Evolutionary conservation across 2,329 filamentous ascomycete genomes (phyloP).

Genomic region (Paecilomyces sp.): DNA sequence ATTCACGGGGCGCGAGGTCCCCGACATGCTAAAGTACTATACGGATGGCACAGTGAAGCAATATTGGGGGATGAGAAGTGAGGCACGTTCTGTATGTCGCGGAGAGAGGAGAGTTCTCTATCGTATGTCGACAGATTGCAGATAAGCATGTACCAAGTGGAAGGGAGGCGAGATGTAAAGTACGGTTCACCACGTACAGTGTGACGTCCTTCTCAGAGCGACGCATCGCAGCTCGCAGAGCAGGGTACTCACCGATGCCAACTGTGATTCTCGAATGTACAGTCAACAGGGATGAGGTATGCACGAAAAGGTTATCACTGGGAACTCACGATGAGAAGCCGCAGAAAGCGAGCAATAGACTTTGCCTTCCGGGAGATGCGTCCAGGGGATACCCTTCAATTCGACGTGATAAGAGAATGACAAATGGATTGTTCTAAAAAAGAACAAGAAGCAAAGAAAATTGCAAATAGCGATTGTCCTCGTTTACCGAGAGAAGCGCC

Average conservation of each 20-base stretch:
- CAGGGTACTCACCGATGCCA: background rate
- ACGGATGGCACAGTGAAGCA: background rate
- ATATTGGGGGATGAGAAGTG: background rate
- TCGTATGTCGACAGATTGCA: background rate
- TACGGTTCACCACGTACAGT: background rate
- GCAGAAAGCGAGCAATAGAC: background rate
- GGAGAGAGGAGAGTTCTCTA: background rate
- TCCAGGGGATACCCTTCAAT: background rate
- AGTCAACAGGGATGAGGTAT: background rate
- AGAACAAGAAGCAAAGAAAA: background rate
- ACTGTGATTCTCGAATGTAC: background rate
- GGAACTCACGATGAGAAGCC: background rate
- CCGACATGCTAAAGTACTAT: background rate
- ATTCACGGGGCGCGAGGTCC: background rate
- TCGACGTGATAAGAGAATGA: background rate
- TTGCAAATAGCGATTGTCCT: background rate
- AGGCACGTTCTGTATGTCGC: background rate
- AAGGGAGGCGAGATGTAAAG: background rate
- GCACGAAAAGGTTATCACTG: background rate
- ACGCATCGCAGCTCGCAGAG: background rate
- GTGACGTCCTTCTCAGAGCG: background rate
- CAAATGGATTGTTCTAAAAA: background rate
- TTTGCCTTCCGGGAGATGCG: background rate
- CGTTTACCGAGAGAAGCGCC: background rate
- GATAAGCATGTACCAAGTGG: background rate